Base-by-base conservation (phyloP, 345 rosid genomes). In the Eucalyptus shirleyi region DNA sequence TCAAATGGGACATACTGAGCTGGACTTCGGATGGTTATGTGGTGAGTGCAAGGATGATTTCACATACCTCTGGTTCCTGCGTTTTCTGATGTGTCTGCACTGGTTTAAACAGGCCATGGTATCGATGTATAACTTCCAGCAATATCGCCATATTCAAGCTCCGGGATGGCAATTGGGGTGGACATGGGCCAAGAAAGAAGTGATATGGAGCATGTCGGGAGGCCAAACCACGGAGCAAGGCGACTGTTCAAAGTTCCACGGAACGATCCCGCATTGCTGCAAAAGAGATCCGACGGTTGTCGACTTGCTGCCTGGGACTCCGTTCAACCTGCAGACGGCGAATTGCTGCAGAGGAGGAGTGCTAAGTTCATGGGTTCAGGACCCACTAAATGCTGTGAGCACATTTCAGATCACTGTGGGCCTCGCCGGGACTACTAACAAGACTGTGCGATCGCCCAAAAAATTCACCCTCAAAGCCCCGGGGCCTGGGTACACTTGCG, bases 261-360 rank as follows among this genome's bases (percentile, higher is more conserved):
- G 95, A 53, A 94, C 91, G 87, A 53, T 92, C 88, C 99, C 99
- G 2, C 99, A 97, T 94, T 98, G 98, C 93, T 98, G 98, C 91
- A 94, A 96, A 91, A 96, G 94, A 94, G 95, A 90, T 87, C 99
- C 99, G 42, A 95, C 94, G 3, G 95, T 96, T 53, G 97, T 98
- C 26, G 99, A 98, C 91, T 92, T 98, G 88, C 91, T 97, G 89
- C 99, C 99, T 0, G 99, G 99, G 88, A 94, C 96, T 90, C 96
- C 97, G 62, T 96, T 95, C 92, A 98, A 95, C 86, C 97, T 93
- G 92, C 98, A 98, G 95, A 93, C 95, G 87, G 97, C 98, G 5
- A 98, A 98, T 81, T 98, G 99, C 91, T 98, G 99, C 91, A 97
- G 94, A 92, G 99, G 98, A 2, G 99, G 99, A 28, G 96, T 97